These are phyloP conservation scores for Ilyonectria mors-panacis DNA, from an alignment of 2,329 filamentous ascomycete species.

Conservation along the genomic window DNA sequence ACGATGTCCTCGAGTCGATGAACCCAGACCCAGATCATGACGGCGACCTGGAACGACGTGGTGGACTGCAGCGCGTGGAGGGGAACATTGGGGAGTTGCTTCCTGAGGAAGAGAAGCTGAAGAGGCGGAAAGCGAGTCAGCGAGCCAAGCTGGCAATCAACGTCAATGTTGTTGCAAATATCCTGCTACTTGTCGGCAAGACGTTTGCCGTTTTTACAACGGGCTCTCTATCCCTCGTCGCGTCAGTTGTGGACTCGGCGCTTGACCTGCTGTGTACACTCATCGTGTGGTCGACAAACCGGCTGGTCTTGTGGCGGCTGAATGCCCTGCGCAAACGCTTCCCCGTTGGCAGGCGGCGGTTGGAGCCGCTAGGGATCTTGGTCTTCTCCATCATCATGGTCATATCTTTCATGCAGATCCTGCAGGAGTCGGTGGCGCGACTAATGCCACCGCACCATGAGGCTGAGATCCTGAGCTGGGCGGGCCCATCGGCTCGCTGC, in stretches of 20 bases:
- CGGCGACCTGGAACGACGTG: constrained; percentile 50
- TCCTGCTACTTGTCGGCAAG: constrained; percentile 80
- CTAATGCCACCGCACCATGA: constrained; percentile 71
- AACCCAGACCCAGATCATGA: constrained; percentile 54
- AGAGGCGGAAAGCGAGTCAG: constrained; percentile 42
- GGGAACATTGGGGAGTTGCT: constrained; percentile 51
- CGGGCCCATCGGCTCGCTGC: constrained; percentile 66
- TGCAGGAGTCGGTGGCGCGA: constrained; percentile 75
- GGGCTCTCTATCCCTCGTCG: constrained; percentile 82
- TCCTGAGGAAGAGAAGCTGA: constrained; percentile 50
- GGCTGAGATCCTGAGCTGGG: constrained; percentile 49
- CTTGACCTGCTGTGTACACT: constrained; percentile 84
- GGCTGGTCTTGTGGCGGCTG: constrained; percentile 74
- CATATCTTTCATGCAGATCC: constrained; percentile 83
- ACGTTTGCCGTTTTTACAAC: constrained; percentile 84
- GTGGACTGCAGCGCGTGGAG: constrained; percentile 49
- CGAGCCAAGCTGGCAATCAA: constrained; percentile 77
- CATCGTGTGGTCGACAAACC: constrained; percentile 84
- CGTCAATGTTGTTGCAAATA: constrained; percentile 83
- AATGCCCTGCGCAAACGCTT: constrained; percentile 72
- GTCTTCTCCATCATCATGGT: constrained; percentile 89
- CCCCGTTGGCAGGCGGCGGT: constrained; percentile 76
- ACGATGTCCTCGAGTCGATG: constrained; percentile 54
- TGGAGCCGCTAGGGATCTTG: constrained; percentile 83
- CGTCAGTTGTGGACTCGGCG: constrained; percentile 82